Evolutionary conservation across 2,329 filamentous ascomycete genomes (phyloP), one percentile per base, ranked within the genome.

Genomic region (Dactylonectria estremocensis): DNA sequence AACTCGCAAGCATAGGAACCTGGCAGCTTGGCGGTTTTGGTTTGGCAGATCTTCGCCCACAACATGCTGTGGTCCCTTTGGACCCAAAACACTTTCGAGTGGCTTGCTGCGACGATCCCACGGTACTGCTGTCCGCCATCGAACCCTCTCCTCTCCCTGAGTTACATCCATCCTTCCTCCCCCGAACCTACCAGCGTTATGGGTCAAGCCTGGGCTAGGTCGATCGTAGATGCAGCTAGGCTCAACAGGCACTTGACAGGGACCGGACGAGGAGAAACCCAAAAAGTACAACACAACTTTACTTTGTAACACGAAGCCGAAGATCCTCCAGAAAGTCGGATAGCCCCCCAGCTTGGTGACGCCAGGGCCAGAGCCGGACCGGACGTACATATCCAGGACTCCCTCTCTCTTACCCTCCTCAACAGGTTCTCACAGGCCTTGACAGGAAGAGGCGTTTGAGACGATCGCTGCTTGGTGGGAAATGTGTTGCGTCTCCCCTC

Each of bases 381-480:
- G 35, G 61, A 22, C 22, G 54, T 31, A 45, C 35, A 35, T 37
- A 20, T 31, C 20, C 13, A 48, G 22, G 49, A 24, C 40, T 22
- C 11, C 8, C 20, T 40, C 22, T 4, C 16, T n/a, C 22, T 10
- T 4, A 11, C 22, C 28, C 46, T 16, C 24, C 24, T 7, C 24
- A 28, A 28, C 24, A 28, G 24, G 24, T 28, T 28, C 24, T 28
- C 24, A 28, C 24, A 28, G 24, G 24, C 7, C 24, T 28, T 28
- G 24, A 48, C 40, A 50, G 48, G 53, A 50, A 7, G 24, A 52
- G 49, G 49, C 49, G 24, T 35, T 18, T 9, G 16, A 20, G 49
- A n/a, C 60, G 22, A 49, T 33, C 46, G 52, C 61, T 64, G 67
- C 64, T 69, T 67, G 67, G 67, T 69, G 67, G 66, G 64, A 67